phyloP scores from a whole-genome alignment of 805 yeast genomes.

The Candida nitratophila region DNA sequence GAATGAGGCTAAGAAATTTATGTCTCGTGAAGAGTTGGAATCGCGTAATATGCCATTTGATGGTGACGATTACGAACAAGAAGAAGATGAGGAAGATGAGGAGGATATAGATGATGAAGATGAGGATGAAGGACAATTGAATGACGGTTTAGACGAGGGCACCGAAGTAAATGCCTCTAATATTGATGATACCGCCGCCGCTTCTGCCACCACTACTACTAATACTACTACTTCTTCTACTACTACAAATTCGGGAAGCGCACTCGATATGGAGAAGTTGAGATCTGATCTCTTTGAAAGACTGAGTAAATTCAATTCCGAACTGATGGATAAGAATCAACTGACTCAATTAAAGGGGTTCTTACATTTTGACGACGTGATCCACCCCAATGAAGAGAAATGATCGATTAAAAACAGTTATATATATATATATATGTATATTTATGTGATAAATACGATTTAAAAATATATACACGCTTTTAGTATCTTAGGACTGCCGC shows the following conservation, averaged over 20 bases:
- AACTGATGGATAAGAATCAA: slow-evolving; percentile 1
- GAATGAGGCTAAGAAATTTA: slow-evolving; percentile 21
- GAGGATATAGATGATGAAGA: slow-evolving; percentile 5
- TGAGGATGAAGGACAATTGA: slow-evolving; percentile 17
- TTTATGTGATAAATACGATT: no score
- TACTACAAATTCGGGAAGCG: background rate
- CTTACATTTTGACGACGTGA: background rate
- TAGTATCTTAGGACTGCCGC: no score
- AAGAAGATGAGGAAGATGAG: slow-evolving; percentile 11
- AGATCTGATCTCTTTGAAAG: slow-evolving; percentile 21
- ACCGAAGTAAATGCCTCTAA: no score
- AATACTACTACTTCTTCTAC: slow-evolving; percentile 2
- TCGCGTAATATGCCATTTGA: slow-evolving; percentile 3
- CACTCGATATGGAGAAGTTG: background rate
- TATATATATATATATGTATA: no score
- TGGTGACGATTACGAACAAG: slow-evolving; percentile 18
- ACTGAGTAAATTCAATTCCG: slow-evolving; percentile 23
- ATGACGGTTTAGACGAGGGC: slow-evolving; percentile 27
- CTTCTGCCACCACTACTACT: no score
- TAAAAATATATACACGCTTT: no score
- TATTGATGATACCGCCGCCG: no score
- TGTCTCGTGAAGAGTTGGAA: slow-evolving; percentile 8
- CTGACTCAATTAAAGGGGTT: background rate
- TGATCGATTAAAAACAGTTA: no score
- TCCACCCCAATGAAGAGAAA: background rate